Conservation (phyloP, 1,284 basidiomycete genomes). For the Ustilago vetiveriae region DNA sequence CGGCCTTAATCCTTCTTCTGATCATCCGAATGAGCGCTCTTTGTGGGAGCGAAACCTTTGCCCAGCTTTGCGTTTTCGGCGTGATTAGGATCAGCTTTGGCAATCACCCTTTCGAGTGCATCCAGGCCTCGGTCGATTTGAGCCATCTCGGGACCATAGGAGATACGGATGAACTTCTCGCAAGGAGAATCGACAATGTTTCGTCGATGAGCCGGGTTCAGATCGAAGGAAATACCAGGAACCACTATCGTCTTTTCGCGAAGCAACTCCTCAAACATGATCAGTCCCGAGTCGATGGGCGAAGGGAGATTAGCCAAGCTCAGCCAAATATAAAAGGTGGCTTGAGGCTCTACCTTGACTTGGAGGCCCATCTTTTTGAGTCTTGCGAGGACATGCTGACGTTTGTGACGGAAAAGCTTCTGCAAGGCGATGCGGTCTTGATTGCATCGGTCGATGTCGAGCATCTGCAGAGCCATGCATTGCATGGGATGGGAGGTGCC, state of each 20-base stretch:
- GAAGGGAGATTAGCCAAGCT: constrained; percentile 76
- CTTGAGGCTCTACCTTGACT: constrained; percentile 42
- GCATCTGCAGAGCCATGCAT: constrained; percentile 55
- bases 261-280: constrained; percentile 92
- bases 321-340: constrained; percentile 85
- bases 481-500: constrained; percentile 57
- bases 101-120: constrained; percentile 81
- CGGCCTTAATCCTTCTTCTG: too few species aligned
- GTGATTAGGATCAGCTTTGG: constrained; percentile 71
- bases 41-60: constrained; percentile 35
- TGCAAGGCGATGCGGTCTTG: constrained; percentile 75
- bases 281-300: constrained; percentile 84
- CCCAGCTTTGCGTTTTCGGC: constrained; percentile 68
- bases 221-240: constrained; percentile 79
- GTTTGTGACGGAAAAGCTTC: constrained; percentile 84
- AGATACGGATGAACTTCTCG: constrained; percentile 62
- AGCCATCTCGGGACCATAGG: constrained; percentile 85
- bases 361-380: constrained; percentile 74
- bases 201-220: constrained; percentile 72
- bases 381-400: constrained; percentile 86
- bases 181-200: constrained; percentile 84
- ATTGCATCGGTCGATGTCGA: constrained; percentile 72
- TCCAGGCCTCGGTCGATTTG: constrained; percentile 83
- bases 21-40: constrained; percentile 25
- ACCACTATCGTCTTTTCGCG: constrained; percentile 90